Conservation (phyloP, 2,329 filamentous ascomycete genomes). For the Aspergillus jensenii region DNA sequence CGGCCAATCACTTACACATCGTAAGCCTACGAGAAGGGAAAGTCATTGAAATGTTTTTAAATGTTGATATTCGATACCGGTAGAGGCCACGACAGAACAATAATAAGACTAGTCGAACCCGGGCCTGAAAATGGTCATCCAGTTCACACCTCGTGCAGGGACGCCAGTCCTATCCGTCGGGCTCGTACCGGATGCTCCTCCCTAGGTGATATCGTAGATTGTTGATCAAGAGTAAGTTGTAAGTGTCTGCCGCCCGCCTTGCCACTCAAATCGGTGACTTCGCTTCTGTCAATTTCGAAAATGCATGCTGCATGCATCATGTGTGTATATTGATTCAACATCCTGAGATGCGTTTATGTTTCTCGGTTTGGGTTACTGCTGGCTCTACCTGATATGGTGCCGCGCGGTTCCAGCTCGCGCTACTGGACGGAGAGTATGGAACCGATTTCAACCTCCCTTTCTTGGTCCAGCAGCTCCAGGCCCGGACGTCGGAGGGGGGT, state of each 20-base stretch:
- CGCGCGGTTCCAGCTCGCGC: background rate
- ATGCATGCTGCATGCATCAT: background rate
- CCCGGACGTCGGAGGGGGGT: conserved; percentile 20
- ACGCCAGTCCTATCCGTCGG: background rate
- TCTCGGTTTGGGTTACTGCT: background rate
- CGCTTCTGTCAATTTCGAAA: background rate
- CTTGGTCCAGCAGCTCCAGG: conserved; percentile 29
- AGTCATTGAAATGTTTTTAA: no score
- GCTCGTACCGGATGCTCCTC: background rate
- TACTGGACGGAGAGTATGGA: background rate
- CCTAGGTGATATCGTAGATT: background rate
- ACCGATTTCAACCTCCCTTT: conserved; percentile 29
- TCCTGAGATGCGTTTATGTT: background rate
- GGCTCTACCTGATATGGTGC: background rate
- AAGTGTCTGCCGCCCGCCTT: background rate
- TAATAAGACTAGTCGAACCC: background rate
- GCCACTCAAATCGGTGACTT: background rate
- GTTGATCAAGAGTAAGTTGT: background rate
- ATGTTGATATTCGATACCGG: no score
- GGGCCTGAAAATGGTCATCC: background rate
- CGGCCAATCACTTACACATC: no score
- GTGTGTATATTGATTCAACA: background rate
- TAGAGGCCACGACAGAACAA: no score
- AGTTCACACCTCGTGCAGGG: background rate
- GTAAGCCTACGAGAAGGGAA: no score